phyloP scores from a whole-genome alignment of 2,329 filamentous ascomycete species.

The Pseudogymnoascus sp. region DNA sequence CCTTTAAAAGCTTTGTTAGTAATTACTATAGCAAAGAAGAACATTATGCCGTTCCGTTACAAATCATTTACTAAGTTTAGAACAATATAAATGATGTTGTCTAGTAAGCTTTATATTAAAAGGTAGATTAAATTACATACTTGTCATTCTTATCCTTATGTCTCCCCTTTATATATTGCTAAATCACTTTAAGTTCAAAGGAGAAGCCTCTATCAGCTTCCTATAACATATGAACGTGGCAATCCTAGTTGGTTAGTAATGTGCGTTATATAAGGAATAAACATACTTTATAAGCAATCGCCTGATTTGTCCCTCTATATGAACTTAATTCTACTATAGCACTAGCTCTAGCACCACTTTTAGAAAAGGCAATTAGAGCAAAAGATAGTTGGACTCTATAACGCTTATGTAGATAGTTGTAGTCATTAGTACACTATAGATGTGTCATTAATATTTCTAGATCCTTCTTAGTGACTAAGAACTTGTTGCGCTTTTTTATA shows the following conservation, averaged over 20 bases:
- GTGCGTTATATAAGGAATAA: not conserved
- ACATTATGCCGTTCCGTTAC: not conserved
- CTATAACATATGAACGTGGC: not conserved
- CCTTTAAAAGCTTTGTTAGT: conserved; percentile 5
- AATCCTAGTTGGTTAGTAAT: not conserved
- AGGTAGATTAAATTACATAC: not conserved
- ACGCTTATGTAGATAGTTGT: not conserved
- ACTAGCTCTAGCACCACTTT: not conserved
- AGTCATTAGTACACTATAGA: too few relatives aligned
- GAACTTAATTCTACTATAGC: conserved; percentile 9
- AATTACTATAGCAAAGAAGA: conserved; percentile 8
- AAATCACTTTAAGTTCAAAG: not conserved
- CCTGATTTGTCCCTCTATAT: conserved; percentile 8
- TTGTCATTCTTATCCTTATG: conserved; percentile 5
- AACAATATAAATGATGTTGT: not conserved
- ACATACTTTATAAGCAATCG: conserved; percentile 9
- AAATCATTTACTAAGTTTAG: not conserved
- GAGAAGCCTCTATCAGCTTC: not conserved
- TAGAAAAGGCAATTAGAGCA: not conserved
- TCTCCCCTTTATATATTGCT: not conserved
- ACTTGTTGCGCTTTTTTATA: too few relatives aligned
- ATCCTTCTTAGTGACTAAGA: too few relatives aligned
- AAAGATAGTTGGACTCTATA: not conserved
- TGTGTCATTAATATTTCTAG: too few relatives aligned
- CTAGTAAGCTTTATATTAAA: too few relatives aligned